Evolutionary conservation across 306 rosid genomes (phyloP).

Genomic region (Prunus campanulata): DNA sequence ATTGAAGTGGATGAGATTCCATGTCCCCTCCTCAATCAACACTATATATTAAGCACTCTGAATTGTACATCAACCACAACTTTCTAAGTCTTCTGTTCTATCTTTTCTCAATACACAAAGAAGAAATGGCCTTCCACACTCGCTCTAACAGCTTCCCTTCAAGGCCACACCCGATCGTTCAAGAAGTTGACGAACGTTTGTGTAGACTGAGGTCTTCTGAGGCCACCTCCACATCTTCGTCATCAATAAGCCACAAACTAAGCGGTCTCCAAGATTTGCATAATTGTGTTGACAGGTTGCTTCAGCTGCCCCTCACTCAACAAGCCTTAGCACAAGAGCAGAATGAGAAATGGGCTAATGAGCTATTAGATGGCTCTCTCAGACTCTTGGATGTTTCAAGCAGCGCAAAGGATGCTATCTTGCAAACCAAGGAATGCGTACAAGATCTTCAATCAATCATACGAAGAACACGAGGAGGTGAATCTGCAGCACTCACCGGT

Average conservation of each 20-base stretch:
- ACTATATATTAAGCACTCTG: not conserved
- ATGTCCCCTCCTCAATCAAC: slow-evolving; percentile 11
- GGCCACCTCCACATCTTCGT: slow-evolving; percentile 21
- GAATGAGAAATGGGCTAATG: slow-evolving; percentile 27
- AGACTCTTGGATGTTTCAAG: slow-evolving; percentile 33
- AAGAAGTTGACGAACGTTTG: slow-evolving; percentile 23
- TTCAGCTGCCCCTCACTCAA: slow-evolving; percentile 27
- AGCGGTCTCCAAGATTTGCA: slow-evolving; percentile 35
- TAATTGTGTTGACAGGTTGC: slow-evolving; percentile 36
- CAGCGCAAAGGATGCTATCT: slow-evolving; percentile 7
- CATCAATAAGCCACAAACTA: slow-evolving; percentile 25
- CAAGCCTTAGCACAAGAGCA: slow-evolving; percentile 26
- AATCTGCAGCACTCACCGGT: not conserved
- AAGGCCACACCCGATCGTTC: slow-evolving; percentile 35
- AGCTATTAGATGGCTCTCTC: slow-evolving; percentile 36
- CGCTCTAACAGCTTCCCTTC: slow-evolving; percentile 44
- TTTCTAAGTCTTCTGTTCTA: not conserved
- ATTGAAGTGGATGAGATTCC: slow-evolving; percentile 26
- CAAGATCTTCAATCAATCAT: slow-evolving; percentile 34
- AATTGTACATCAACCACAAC: slow-evolving; percentile 6
- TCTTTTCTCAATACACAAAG: not conserved
- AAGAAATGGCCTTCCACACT: slow-evolving; percentile 31
- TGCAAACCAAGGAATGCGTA: slow-evolving; percentile 27
- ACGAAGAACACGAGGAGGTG: slow-evolving; percentile 17
- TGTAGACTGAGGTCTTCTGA: slow-evolving; percentile 25